Percentiles rank a stretch among this genome's conserved stretches.
Evolutionary conservation across 352 stramenopile genomes (phyloP).

Genomic region (Blastocystis sp.): DNA sequence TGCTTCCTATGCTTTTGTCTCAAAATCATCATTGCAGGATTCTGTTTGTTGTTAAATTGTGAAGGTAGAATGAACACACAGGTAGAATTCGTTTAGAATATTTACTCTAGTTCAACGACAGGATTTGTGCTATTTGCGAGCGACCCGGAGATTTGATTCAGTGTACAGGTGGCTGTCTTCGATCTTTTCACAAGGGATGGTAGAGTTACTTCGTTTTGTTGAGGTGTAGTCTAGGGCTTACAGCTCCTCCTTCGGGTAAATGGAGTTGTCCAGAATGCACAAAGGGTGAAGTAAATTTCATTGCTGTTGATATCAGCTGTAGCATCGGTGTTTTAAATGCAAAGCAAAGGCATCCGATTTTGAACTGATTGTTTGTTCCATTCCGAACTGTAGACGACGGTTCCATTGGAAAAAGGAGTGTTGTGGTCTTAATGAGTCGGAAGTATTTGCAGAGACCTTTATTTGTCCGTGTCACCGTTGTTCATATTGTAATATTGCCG

Average conservation of each 20-base stretch:
- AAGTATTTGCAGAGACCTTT: neutral
- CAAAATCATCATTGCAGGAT: no score
- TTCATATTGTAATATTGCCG: neutral
- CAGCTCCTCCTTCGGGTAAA: neutral
- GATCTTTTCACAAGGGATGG: conserved; percentile 8
- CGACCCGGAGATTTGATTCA: neutral
- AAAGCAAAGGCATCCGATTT: neutral
- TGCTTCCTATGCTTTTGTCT: no score
- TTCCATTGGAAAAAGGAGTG: neutral
- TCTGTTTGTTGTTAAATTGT: no score
- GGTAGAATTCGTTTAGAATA: no score
- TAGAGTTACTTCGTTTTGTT: neutral
- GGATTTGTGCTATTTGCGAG: no score
- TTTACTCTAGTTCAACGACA: no score
- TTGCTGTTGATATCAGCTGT: neutral
- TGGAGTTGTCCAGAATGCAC: conserved; percentile 35
- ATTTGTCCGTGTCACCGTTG: neutral
- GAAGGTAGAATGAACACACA: neutral
- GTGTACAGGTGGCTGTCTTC: neutral
- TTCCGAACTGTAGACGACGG: neutral
- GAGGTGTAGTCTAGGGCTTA: neutral
- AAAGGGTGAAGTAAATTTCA: neutral
- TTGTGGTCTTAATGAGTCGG: no score
- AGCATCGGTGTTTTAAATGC: conserved; percentile 33
- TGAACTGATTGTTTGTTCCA: neutral